Evolutionary conservation across 2,329 filamentous ascomycete genomes (phyloP).

Genomic region (Aspergillus tanneri): DNA sequence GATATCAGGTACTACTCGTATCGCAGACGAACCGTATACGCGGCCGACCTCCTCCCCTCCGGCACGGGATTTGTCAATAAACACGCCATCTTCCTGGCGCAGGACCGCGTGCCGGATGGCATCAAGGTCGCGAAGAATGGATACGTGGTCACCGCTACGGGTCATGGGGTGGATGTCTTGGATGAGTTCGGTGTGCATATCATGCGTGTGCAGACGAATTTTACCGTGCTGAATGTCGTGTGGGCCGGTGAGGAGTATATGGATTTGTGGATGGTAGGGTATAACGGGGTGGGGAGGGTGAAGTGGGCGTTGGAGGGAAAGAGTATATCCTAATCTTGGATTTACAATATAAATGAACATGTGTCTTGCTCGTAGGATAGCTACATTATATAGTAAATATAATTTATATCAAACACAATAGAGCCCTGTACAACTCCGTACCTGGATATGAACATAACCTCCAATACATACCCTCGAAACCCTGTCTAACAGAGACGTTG

Average conservation of each 20-base stretch:
- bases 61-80: background rate
- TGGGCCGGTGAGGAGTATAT: background rate
- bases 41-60: background rate
- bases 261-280: background rate
- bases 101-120: constrained; percentile 2
- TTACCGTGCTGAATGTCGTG: background rate
- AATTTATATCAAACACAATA: too few relatives aligned
- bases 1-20: background rate
- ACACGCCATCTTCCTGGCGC: background rate
- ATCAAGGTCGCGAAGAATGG: constrained; percentile 3
- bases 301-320: background rate
- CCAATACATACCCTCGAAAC: too few relatives aligned
- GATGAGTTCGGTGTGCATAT: background rate
- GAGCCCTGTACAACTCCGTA: too few relatives aligned
- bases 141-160: background rate
- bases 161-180: background rate
- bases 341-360: too few relatives aligned
- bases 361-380: too few relatives aligned
- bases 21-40: background rate
- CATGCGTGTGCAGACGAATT: background rate
- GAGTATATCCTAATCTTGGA: too few relatives aligned
- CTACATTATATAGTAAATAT: too few relatives aligned
- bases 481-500: too few relatives aligned
- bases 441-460: too few relatives aligned
- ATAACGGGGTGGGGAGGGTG: background rate